These are phyloP conservation scores for Populus trichocarpa DNA, from an alignment of 441 rosid genomes.

Conservation along the genomic window DNA sequence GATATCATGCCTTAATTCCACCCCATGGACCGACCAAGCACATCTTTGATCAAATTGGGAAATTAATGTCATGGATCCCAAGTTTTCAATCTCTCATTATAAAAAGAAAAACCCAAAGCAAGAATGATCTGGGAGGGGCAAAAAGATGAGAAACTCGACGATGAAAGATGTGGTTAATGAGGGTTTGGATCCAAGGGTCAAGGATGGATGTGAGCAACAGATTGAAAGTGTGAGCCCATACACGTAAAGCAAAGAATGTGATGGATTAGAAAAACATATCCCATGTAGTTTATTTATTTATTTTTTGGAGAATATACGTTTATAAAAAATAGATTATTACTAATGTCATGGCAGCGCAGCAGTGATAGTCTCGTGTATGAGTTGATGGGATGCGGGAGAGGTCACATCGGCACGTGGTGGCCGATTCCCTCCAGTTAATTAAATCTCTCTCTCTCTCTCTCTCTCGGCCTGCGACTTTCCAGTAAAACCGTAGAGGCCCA, in stretches of 20 bases:
- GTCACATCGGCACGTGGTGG: slow-evolving; percentile 61
- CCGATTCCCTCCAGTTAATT: slow-evolving; percentile 41
- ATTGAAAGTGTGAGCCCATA: neutral
- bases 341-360: neutral
- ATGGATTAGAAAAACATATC: neutral
- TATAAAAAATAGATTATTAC: neutral
- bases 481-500: slow-evolving; percentile 59
- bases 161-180: no score
- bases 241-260: neutral
- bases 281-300: neutral
- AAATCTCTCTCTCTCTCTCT: slow-evolving; percentile 11
- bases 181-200: neutral
- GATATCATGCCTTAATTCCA: no score
- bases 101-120: neutral
- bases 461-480: slow-evolving; percentile 48
- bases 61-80: neutral
- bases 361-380: neutral
- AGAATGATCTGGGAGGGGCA: neutral
- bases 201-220: neutral
- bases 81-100: no score
- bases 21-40: no score
- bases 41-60: no score
- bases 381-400: neutral
- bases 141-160: no score
- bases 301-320: neutral